phyloP scores from a whole-genome alignment of 108 stramenopile genomes.

The Asterionellopsis glacialis region DNA sequence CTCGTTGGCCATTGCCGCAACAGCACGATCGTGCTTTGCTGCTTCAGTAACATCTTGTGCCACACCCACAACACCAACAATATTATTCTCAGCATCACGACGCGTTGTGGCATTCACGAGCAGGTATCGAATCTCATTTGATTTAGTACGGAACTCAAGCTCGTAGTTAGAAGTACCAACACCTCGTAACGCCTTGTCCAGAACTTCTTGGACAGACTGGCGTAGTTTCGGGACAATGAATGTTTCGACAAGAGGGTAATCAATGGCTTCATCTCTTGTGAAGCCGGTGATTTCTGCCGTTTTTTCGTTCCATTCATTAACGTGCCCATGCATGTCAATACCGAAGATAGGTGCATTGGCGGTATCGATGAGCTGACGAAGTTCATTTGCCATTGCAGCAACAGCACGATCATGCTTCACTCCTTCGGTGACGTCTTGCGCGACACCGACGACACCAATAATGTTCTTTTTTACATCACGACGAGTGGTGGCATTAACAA shows the following conservation, averaged over 20 bases:
- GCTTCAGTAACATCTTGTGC: constrained; percentile 78
- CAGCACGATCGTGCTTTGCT: constrained; percentile 21
- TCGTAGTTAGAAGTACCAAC: constrained; percentile 34
- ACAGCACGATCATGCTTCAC: constrained; percentile 42
- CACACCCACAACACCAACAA: constrained; percentile 67
- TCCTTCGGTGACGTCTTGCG: constrained; percentile 53
- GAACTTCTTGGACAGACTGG: constrained; percentile 27
- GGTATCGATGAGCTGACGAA: constrained; percentile 51
- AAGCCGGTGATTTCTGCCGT: constrained; percentile 19
- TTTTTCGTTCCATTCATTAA: constrained; percentile 28
- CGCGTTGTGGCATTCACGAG: constrained; percentile 70
- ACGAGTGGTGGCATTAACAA: constrained; percentile 50
- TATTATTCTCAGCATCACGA: constrained; percentile 41
- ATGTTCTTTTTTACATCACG: constrained; percentile 15
- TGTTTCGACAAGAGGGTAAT: constrained; percentile 22
- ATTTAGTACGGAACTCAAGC: constrained; percentile 30
- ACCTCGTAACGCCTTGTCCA: constrained; percentile 30
- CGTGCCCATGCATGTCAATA: constrained; percentile 35
- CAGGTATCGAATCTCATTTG: constrained; percentile 34
- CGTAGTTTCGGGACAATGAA: constrained; percentile 29
- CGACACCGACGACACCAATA: constrained; percentile 52
- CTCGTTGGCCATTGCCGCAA: constrained; percentile 31
- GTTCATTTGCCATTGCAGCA: constrained; percentile 34
- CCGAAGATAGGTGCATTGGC: constrained; percentile 78
- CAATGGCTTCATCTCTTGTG: constrained; percentile 31